Base-by-base conservation (phyloP, 306 rosid genomes). In the Rubus parviflorus region DNA sequence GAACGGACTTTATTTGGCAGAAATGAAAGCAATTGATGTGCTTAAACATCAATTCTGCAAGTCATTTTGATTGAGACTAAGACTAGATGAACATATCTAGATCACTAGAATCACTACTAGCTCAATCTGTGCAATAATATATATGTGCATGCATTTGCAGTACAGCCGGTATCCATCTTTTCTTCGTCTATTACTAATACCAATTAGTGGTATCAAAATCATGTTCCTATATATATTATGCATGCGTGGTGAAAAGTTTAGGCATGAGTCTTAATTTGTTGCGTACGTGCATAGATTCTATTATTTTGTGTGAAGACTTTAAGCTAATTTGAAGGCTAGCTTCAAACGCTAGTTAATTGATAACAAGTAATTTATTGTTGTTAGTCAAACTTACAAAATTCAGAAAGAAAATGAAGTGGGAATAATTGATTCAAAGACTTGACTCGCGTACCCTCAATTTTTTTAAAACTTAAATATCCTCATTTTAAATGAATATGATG, bases 1-100 rank as follows among this genome's bases (percentile, higher is more conserved):
- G 68, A 62, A 62, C 7, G 7, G 45, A 14, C 6, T 15, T 13
- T 35, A 5, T 61, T 62, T 30, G 45, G 43, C 45, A 7, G 43
- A 35, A 62, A 35, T 35, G 65, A 60, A 60, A 72, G 40, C 52
- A 73, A 16, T 41, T 42, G 77, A 15, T 22, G n/a, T 54, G 76
- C 40, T 6, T 8, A 54, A 7, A 19, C 35, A 72, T 53, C 76
- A 53, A 15, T 25, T 37, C 49, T 16, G 12, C 16, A 19, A 54
- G 66, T 73, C 75, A 40, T 41, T 37, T 57, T 23, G 25, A 73
- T 42, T 58, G 42, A 57, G 41, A 42, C 54, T 38, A n/a, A 20
- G 20, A 25, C 4, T 16, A 22, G 38, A 35, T 23, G 12, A 42
- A 8, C 46, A 8, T 42, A 42, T 8, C 6, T 8, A 42, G 46